Percentiles rank a stretch among this genome's conserved stretches.
Conservation (phyloP, 2,329 filamentous ascomycete species). For the Ceratocystiopsis sp. region DNA sequence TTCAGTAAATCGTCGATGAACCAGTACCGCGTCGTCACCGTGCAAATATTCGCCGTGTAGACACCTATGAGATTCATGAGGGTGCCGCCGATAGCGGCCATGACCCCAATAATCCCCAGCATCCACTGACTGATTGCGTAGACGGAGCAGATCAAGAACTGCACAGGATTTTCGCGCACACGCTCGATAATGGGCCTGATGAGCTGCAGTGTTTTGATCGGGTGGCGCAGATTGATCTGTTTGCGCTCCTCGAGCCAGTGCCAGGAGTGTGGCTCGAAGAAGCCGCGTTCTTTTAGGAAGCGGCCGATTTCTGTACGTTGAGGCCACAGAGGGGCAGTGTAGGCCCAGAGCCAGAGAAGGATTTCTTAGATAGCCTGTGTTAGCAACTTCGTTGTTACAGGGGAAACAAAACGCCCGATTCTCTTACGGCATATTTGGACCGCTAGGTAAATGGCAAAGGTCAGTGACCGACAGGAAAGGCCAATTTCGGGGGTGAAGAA, state of each 20-base stretch:
- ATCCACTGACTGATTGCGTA: slow-evolving; percentile 8
- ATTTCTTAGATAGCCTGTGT: slow-evolving; percentile 6
- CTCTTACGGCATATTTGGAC: slow-evolving; percentile 6
- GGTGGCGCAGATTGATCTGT: slow-evolving; percentile 1
- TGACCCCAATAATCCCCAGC: slow-evolving; percentile 22
- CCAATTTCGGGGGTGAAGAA: slow-evolving; percentile 12
- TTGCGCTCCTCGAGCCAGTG: slow-evolving; percentile 5
- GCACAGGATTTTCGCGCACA: slow-evolving; percentile 1
- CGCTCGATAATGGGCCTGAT: neutral
- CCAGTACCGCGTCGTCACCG: slow-evolving; percentile 10
- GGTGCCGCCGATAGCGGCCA: slow-evolving; percentile 15
- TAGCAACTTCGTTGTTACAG: too few relatives aligned
- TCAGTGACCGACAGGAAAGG: slow-evolving; percentile 12
- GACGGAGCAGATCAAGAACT: slow-evolving; percentile 9
- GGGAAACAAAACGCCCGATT: too few relatives aligned
- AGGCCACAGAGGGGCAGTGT: slow-evolving; percentile 5
- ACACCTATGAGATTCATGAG: slow-evolving; percentile 14
- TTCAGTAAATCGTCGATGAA: neutral
- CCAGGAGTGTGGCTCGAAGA: slow-evolving; percentile 9
- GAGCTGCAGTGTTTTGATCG: neutral
- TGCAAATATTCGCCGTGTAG: slow-evolving; percentile 11
- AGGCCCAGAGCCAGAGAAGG: slow-evolving; percentile 13
- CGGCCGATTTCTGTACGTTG: neutral
- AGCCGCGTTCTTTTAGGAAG: slow-evolving; percentile 6
- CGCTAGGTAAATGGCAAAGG: slow-evolving; percentile 9